Evolutionary conservation across 108 stramenopile genomes (phyloP).

Genomic region (Aurantiochytrium sp.): DNA sequence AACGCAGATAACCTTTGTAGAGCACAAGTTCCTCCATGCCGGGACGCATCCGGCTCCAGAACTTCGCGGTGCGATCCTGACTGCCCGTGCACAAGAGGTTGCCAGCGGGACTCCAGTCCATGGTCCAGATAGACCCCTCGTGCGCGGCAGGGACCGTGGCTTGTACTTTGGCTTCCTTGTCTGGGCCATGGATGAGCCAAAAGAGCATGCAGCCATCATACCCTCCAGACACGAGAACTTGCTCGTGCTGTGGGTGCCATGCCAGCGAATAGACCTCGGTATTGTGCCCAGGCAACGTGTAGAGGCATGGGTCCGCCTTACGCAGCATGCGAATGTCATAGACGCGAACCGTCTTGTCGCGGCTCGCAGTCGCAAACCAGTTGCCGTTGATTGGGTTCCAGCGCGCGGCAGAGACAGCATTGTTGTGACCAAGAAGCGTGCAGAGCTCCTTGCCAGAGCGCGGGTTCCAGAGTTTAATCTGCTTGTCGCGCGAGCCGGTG

Average conservation of each 20-base stretch:
- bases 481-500: conserved; percentile 77
- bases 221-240: conserved; percentile 81
- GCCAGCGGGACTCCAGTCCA: conserved; percentile 91
- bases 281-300: conserved; percentile 54
- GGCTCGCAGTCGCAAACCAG: conserved; percentile 79
- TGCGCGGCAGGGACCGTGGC: conserved; percentile 77
- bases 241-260: conserved; percentile 87
- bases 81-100: conserved; percentile 77
- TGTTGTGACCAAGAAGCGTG: conserved; percentile 88
- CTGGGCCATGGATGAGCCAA: conserved; percentile 80
- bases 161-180: conserved; percentile 68
- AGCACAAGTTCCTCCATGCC: conserved; percentile 35
- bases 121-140: conserved; percentile 90
- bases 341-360: conserved; percentile 83
- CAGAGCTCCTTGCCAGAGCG: conserved; percentile 65
- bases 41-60: conserved; percentile 81
- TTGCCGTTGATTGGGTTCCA: conserved; percentile 89
- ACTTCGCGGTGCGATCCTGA: conserved; percentile 84
- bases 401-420: conserved; percentile 78
- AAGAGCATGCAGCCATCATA: conserved; percentile 85
- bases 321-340: conserved; percentile 91
- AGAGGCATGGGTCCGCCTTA: conserved; percentile 68
- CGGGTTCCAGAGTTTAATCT: conserved; percentile 91
- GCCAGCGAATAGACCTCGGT: conserved; percentile 81
- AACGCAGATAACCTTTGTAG: not conserved